Evolutionary conservation across 208 protist species (phyloP), one percentile per base, ranked within the genome.

Genomic region (Histomonas meleagridis): DNA sequence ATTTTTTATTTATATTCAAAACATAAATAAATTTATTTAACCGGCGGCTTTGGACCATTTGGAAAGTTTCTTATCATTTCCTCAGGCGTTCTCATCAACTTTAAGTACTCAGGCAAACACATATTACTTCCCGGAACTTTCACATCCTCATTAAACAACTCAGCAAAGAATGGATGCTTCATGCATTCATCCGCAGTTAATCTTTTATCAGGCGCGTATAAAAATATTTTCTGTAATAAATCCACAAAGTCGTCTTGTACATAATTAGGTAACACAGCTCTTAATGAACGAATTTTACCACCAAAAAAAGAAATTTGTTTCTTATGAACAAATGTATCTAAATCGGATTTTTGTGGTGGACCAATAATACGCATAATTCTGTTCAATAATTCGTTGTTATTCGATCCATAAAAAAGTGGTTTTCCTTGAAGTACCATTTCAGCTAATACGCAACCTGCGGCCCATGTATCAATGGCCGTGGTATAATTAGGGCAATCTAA

Each of bases 161-260:
- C 98, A 93, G 99, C 97, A 94, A 99, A 99, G 94, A 98, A 98
- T 2, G 96, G 96, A 93, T 99, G 97, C 81, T 96, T 97, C 40
- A 96, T 95, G 40, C 96, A 96, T 91, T 98, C 95, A 28, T 92
- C 90, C 14, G 92, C 92, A 72, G 91, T 93, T 0, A 91, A 16
- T n/a, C 93, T 55, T 21, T 92, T 23, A 18, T 49, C 32, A 55
- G 91, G 79, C 5, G n/a, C n/a, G 57, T 93, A 92, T 4, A 49
- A 28, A 57, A 92, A 62, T 14, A 18, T 76, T 49, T 26, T 55
- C 3, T 23, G 26, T 0, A 91, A 35, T 0, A 91, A n/a, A 38
- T 92, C 92, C 9, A 91, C 3, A 4, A 76, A n/a, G 48, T 92
- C 92, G 0, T 53, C n/a, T 28, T 91, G 55, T 7, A 28, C 38